Conservation (phyloP, 1,284 basidiomycete genomes). For the Leccinum fallax region DNA sequence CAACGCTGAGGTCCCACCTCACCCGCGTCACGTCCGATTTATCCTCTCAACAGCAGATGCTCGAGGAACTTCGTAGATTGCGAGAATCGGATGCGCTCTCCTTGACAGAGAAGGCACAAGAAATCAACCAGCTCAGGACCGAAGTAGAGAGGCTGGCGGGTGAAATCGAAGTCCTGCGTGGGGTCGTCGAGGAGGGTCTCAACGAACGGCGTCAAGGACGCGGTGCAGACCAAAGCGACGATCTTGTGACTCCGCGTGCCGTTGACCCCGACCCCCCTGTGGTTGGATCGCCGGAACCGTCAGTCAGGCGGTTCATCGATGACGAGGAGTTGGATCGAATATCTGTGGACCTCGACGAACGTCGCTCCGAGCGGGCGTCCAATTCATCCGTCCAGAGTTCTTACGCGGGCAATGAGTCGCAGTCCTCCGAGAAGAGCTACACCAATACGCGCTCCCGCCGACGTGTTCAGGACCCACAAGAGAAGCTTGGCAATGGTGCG, state of each 20-base stretch:
- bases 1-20: conserved; percentile 71
- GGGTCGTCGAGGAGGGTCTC: conserved; percentile 82
- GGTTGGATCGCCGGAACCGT: conserved; percentile 8
- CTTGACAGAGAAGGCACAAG: conserved; percentile 60
- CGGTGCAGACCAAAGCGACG: conserved; percentile 20
- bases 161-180: conserved; percentile 81
- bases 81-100: conserved; percentile 64
- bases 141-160: conserved; percentile 78
- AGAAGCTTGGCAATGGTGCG: conserved; percentile 29
- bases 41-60: conserved; percentile 67
- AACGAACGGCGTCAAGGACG: conserved; percentile 58
- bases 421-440: conserved; percentile 3
- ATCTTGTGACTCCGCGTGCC: too few species aligned
- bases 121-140: conserved; percentile 60
- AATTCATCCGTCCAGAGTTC: conserved; percentile 31
- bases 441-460: neutral
- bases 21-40: conserved; percentile 77
- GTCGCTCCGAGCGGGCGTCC: conserved; percentile 37
- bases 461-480: conserved; percentile 8
- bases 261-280: conserved; percentile 1
- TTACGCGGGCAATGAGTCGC: conserved; percentile 6
- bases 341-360: conserved; percentile 37
- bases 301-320: conserved; percentile 29
- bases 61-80: conserved; percentile 63
- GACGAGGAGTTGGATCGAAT: conserved; percentile 37